Evolutionary conservation across 1,139 yeast species (phyloP), one percentile per base, ranked within the genome.

Genomic region (Chernovozyma aurita): DNA sequence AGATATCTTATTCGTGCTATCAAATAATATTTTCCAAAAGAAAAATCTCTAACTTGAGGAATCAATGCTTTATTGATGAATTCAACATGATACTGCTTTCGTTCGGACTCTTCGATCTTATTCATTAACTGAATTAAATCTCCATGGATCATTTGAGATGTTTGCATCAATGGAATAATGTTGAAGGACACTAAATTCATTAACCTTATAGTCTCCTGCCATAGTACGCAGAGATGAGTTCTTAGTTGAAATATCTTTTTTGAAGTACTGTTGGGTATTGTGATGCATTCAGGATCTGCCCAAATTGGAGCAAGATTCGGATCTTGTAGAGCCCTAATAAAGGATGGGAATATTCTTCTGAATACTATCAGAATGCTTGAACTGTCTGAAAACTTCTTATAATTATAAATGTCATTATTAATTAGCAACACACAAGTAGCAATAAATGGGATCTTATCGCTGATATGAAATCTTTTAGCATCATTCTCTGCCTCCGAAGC

Each of bases 131-230:
- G 43, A 8, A 44, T 43, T 5, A 64, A 32, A 5, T 52, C 38
- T 7, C 31, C 36, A 37, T 59, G 62, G 28, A 63, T 38, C 2
- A 44, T 45, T 17, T 49, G 51, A 11, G 57, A 47, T 28, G 52
- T 50, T 17, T 53, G 52, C 9, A 52, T 40, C 11, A 57, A 41
- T 2, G 63, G 58, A 1, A 57, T 48, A 20, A 62, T 47, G 16
- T 59, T 52, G 39, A 65, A 59, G 0, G 59, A 45, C 3, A 56
- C 54, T 31, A 62, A 45, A 46, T 68, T 68, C n/a, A 55, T 41
- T 16, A 65, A 37, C 24, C 73, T 43, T 9, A 69, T 43, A 14
- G 63, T 34, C 30, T 65, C 69, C 24, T 52, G 47, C 75, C 75
- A 70, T 9, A 68, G 36, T 33, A 49, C 47, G 37, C 70, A 57